Evolutionary conservation across 73 alveolate genomes (phyloP).

Genomic region (Tetrahymena elliotti): DNA sequence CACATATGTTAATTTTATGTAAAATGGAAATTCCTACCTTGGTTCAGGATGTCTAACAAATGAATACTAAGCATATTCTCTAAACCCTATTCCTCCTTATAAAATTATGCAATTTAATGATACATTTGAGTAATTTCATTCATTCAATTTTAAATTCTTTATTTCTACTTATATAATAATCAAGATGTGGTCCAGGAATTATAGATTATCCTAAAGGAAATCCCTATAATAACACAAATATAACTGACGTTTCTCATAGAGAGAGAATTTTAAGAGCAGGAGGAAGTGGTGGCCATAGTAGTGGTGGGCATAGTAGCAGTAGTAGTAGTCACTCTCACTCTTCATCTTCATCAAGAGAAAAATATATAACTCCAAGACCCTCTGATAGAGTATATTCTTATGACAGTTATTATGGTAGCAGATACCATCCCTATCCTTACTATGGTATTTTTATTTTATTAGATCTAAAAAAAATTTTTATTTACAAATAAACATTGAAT

Average conservation of each 20-base stretch:
- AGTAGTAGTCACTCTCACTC: not conserved
- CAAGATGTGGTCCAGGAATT: not conserved
- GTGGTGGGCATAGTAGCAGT: not conserved
- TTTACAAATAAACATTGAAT: too few species aligned
- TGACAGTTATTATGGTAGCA: not conserved
- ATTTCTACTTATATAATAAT: not conserved
- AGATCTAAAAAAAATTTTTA: too few species aligned
- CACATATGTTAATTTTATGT: not conserved
- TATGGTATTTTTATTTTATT: not conserved
- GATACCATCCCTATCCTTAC: not conserved
- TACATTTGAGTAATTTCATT: not conserved
- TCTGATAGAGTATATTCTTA: not conserved
- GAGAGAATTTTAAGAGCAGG: not conserved
- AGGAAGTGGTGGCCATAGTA: not conserved
- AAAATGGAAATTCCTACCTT: not conserved
- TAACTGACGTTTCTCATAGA: not conserved
- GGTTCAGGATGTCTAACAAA: not conserved
- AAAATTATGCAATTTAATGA: not conserved
- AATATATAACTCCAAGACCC: not conserved
- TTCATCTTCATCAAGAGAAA: not conserved
- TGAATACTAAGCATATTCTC: not conserved
- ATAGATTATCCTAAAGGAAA: not conserved
- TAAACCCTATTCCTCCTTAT: not conserved
- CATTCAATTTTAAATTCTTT: not conserved
- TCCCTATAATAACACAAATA: not conserved